Evolutionary conservation across 208 protist species (phyloP).

Genomic region (Acanthamoeba sp.): DNA sequence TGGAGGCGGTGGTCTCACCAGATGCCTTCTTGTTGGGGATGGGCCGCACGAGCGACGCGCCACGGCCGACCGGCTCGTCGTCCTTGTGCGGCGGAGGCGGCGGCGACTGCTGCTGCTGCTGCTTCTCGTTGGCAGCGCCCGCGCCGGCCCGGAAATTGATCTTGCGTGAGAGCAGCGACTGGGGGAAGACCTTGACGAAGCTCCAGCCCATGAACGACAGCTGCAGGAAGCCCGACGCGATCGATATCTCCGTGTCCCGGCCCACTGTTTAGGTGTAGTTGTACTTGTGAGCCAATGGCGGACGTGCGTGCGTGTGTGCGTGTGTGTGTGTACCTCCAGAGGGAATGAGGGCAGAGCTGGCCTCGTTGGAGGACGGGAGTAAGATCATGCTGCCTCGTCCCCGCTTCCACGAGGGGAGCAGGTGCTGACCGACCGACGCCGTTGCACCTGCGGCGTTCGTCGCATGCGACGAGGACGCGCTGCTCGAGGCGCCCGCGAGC

Average conservation of each 20-base stretch:
- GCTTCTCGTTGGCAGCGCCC: background rate
- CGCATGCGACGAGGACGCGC: background rate
- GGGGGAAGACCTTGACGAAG: constrained; percentile 15
- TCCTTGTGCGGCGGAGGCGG: background rate
- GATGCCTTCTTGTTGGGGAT: background rate
- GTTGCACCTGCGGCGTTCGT: background rate
- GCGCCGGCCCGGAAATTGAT: background rate
- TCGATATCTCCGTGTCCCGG: constrained; percentile 4
- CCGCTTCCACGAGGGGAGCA: background rate
- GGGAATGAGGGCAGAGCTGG: background rate
- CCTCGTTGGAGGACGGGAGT: background rate
- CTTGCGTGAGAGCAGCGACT: constrained; percentile 32
- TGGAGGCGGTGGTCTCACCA: background rate
- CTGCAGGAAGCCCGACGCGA: constrained; percentile 36
- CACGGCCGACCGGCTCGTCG: background rate
- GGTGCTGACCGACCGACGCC: background rate
- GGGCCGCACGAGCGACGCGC: background rate
- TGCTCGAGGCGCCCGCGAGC: background rate
- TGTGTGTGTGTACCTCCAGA: background rate
- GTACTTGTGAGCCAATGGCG: background rate
- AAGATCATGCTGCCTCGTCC: background rate
- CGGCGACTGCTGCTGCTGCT: too few relatives aligned
- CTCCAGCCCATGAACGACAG: constrained; percentile 44
- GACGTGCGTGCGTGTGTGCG: background rate
- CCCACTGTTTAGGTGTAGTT: background rate